Evolutionary conservation across 1,284 basidiomycete species (phyloP), one percentile per base, ranked within the genome.

Genomic region (Austroboletus novae-zelandiae): DNA sequence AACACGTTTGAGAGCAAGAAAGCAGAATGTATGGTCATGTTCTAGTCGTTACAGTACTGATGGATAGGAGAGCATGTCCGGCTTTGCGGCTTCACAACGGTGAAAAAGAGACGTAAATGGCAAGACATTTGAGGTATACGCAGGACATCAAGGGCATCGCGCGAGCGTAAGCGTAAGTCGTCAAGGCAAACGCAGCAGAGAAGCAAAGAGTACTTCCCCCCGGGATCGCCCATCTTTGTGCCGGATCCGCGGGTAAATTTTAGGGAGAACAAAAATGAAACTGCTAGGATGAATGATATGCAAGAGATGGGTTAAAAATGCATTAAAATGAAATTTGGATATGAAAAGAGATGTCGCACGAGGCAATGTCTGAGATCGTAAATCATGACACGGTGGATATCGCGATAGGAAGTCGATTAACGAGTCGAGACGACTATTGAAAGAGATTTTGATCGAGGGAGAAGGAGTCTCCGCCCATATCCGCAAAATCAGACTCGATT

Each of bases 21-120:
- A 52, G 57, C 61, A 59, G 65, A 61, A 67, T 56, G 66, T 48
- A 62, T 57, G 71, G 74, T 77, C 76, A 80, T 84, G 75, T 81
- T 56, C 80, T 84, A 82, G 76, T 82, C 76, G 74, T 84, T 83
- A 83, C 81, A 83, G 51, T 71, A 71, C 67, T 70, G 60, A 57
- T 57, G 48, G 58, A 55, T 57, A 47, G 62, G 59, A 62, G 49
- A 45, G 53, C 51, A 64, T 48, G 50, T 47, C 57, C 57, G 51
- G 52, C 51, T 62, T 57, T 58, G 57, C 46, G 50, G 54, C 58
- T 57, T 57, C 20, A n/a, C 47, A 47, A 57, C 52, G 59, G 59
- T 57, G 58, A 41, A 62, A 63, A 57, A 47, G 50, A 47, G 48
- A 47, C 42, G 56, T 54, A 56, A 52, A 47, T 43, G n/a, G 34